Evolutionary conservation across 2,329 filamentous ascomycete genomes (phyloP).

Genomic region (Cladosporium sp.): DNA sequence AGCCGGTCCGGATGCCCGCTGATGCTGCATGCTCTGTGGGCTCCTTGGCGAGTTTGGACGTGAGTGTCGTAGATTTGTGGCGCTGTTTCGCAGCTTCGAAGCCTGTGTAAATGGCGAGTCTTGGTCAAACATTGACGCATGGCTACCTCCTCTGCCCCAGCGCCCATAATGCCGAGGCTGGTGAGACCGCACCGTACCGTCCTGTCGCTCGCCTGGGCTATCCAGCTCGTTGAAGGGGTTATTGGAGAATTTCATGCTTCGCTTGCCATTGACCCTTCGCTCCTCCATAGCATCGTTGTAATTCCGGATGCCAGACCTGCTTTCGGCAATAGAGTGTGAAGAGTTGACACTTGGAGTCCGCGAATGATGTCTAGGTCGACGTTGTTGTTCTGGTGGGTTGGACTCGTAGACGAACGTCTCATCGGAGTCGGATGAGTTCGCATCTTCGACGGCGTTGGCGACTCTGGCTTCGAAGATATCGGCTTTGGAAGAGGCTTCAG

Average conservation of each 20-base stretch:
- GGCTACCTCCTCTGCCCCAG: conserved; percentile 67
- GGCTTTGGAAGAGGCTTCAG: conserved; percentile 79
- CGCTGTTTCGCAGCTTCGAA: conserved; percentile 58
- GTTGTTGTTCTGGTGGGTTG: conserved; percentile 66
- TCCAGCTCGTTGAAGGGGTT: conserved; percentile 64
- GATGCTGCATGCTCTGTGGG: conserved; percentile 47
- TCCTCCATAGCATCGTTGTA: conserved; percentile 61
- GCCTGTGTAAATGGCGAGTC: conserved; percentile 74
- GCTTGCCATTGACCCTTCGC: conserved; percentile 67
- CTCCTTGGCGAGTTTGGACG: conserved; percentile 63
- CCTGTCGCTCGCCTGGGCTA: conserved; percentile 36
- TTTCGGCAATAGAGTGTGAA: conserved; percentile 64
- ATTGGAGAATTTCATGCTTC: conserved; percentile 95
- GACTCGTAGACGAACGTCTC: conserved; percentile 99
- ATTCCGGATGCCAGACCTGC: conserved; percentile 52
- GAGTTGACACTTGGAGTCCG: conserved; percentile 93
- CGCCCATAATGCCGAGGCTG: conserved; percentile 79
- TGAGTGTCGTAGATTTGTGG: conserved; percentile 39
- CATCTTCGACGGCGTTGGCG: conserved; percentile 91
- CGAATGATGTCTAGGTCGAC: conserved; percentile 77
- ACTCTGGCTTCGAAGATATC: conserved; percentile 98
- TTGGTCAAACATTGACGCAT: conserved; percentile 69
- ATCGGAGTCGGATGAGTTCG: conserved; percentile 93
- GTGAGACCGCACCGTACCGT: conserved; percentile 48
- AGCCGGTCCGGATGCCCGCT: conserved; percentile 25